phyloP scores from a whole-genome alignment of 1,284 basidiomycete species.

The Rhodotorula mucilaginosa region DNA sequence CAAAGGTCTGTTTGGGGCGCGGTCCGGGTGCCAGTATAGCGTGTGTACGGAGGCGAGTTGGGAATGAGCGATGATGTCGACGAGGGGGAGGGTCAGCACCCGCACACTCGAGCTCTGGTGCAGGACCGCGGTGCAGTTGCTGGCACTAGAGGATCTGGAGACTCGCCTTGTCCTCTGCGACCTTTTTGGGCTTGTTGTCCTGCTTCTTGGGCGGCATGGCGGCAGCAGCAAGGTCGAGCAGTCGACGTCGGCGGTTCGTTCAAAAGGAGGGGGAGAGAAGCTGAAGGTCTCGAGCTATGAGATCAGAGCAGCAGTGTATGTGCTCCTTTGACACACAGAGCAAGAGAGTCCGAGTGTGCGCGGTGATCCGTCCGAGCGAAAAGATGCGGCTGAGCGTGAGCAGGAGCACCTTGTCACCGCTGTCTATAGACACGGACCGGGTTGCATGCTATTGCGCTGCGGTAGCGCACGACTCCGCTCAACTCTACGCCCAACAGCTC shows the following conservation, averaged over 20 bases:
- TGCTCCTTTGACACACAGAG: too few species aligned
- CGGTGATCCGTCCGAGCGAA: too few species aligned
- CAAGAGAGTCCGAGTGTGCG: too few species aligned
- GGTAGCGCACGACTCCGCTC: neutral
- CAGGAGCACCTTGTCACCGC: too few species aligned
- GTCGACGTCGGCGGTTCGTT: too few species aligned
- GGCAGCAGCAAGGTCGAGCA: neutral
- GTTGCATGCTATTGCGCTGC: neutral
- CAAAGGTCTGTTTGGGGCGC: conserved; percentile 16
- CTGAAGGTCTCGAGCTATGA: neutral
- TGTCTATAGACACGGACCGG: too few species aligned
- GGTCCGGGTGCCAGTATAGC: too few species aligned
- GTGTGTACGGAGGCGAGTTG: too few species aligned
- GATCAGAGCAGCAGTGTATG: too few species aligned
- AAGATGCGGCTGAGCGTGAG: too few species aligned
- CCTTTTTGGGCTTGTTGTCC: conserved; percentile 57
- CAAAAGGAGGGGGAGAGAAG: neutral
- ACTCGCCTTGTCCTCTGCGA: conserved; percentile 71
- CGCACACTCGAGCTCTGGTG: conserved; percentile 36
- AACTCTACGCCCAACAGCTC: too few species aligned
- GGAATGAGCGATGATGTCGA: neutral
- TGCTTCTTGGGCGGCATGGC: conserved; percentile 66
- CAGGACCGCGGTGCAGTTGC: conserved; percentile 21
- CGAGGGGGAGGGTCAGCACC: conserved; percentile 14
- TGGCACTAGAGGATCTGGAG: conserved; percentile 10